Evolutionary conservation across 2,329 filamentous ascomycete species (phyloP), one percentile per base, ranked within the genome.

Genomic region (Nemania sp.): DNA sequence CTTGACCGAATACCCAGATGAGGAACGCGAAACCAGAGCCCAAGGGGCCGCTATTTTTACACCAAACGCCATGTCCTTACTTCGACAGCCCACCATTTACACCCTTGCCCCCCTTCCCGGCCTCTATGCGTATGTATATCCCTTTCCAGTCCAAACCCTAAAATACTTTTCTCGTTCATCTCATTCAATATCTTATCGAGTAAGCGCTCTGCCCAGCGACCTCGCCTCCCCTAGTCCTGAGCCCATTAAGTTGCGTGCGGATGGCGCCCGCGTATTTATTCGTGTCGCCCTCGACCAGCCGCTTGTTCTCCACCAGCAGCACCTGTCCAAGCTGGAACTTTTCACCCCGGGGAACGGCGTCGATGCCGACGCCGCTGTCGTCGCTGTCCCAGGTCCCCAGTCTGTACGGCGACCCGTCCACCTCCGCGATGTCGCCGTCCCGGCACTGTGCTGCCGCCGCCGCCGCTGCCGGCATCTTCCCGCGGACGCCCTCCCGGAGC

Each of bases 311-410:
- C 0, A 59, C 5, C 2, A 61, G 32, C 15, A 57, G 13, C 10
- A 67, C 24, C 51, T 69, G 58, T 1, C 56, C 64, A 24, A 45
- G 45, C 29, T 6, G 45, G 13, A 64, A 65, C 24, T 65, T 67
- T 26, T 67, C 68, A 15, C 7, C 45, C 15, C 56, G 43, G 18
- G 8, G 43, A 7, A 26, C n/a, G 8, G 43, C 35, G 45, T 27
- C 47, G 1, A 5, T 7, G 29, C 6, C 7, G 13, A 47, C 22
- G 26, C 10, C 26, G 6, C 11, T 5, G 22, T 57, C 35, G 5
- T 2, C 26, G 18, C 2, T 11, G 20, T 5, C 41, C 29, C 5
- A 32, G 35, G 35, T 13, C 7, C 35, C 8, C 7, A 11, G 3
- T 41, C 24, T 26, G 10, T 7, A n/a, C 49, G 49, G 5, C 18